These are phyloP conservation scores for Pachysandra terminalis DNA, from an alignment of 164 flowering plant genomes.

Conservation along the genomic window DNA sequence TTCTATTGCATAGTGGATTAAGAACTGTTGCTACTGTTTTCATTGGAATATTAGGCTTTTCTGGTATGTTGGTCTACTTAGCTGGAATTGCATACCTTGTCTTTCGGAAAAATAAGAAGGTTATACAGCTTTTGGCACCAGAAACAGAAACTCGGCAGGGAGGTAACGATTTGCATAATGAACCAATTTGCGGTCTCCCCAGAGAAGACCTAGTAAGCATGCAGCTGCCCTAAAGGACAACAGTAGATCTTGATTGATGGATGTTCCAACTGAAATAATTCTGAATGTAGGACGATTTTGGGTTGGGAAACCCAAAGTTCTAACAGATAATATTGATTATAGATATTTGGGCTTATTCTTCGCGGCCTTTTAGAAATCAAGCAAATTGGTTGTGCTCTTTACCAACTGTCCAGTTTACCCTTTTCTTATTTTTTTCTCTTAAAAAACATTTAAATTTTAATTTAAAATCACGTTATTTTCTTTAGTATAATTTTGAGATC, in stretches of 20 bases:
- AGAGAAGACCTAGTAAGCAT: constrained; percentile 75
- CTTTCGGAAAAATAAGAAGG: constrained; percentile 47
- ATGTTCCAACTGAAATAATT: no score
- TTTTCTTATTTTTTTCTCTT: no score
- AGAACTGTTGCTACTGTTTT: constrained; percentile 34
- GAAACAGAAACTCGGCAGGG: constrained; percentile 28
- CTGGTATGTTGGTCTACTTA: constrained; percentile 57
- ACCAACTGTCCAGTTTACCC: no score
- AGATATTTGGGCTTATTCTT: no score
- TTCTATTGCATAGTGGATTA: constrained; percentile 49
- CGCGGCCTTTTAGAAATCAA: no score
- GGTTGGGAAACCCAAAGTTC: no score
- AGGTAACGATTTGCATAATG: constrained; percentile 17
- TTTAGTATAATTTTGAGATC: no score
- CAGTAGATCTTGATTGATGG: constrained; percentile 28
- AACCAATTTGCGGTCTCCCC: constrained; percentile 34
- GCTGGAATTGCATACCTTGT: constrained; percentile 70
- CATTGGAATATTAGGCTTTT: constrained; percentile 62
- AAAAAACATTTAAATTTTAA: no score
- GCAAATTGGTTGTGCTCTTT: no score
- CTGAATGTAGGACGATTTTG: no score
- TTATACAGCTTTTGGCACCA: constrained; percentile 41
- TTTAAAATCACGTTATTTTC: no score
- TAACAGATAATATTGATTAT: no score
- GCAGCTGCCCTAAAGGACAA: constrained; percentile 63